Base-by-base conservation (phyloP, 306 rosid genomes). In the Cicer judaicum region DNA sequence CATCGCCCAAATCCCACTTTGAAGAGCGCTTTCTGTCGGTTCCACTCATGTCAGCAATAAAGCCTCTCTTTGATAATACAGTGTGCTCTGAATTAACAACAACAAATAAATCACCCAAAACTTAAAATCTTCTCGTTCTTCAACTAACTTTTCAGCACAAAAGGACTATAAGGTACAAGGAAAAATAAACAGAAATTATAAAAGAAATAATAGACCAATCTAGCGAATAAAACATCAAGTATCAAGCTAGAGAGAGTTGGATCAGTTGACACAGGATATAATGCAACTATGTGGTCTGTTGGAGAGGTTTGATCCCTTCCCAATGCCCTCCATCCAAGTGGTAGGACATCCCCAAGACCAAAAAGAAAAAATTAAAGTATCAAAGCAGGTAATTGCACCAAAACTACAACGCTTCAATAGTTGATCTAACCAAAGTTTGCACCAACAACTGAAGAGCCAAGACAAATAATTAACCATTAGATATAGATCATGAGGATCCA, bases 1-100 rank as follows among this genome's bases (percentile, higher is more conserved):
- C 88, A 43, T 86, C 97, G 65, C 84, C 82, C 81, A 84, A 77
- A 87, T 94, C 98, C 99, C 99, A 94, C 85, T 92, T 94, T 43
- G 99, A 90, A 73, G 87, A 80, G 66, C 89, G 89, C 80, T 79
- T 94, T 83, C 91, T 80, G 83, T 87, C 79, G 80, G 88, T 87
- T 82, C 91, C 92, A 80, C 97, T 90, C 99, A 94, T 92, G 73
- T 78, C 89, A 78, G 75, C 52, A 16, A 76, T 61, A 64, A 14
- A 40, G 70, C 78, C 83, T 82, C 69, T 61, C 77, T 81, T 59
- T 36, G 72, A 71, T 53, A 74, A 70, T 60, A 52, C 68, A 55
- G 63, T 49, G 80, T 59, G 69, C 80, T 84, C 90, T 86, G 88
- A 74, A 68, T 61, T 43, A 66, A 78, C 54, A 80, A 66, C 38